Evolutionary conservation across 1,284 basidiomycete genomes (phyloP), one percentile per base, ranked within the genome.

Genomic region (Sutorius eximius): DNA sequence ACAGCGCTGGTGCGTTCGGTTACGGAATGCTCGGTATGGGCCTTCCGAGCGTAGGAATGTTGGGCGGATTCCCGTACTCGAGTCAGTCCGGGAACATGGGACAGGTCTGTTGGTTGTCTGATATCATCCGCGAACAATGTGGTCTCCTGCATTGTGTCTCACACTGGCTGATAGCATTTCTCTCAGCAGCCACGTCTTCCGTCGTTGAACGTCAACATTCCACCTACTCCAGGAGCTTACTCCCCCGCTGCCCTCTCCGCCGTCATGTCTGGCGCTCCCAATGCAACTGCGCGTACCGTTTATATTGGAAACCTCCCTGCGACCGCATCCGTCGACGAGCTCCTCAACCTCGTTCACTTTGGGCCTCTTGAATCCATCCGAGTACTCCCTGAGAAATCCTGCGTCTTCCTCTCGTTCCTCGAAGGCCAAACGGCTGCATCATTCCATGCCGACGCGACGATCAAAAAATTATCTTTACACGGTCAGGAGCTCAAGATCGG

Each of bases 321-420:
- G n/a, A 93, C 93, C 22, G 95, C 96, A 0, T 95, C 94, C 7
- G 95, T 98, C 55, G 95, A 98, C 70, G 96, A 99, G 73, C 85
- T 99, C 27, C 88, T 98, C 67, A 98, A 95, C 72, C 88, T 98
- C 59, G 96, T 99, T 61, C 94, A 97, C 66, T 98, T 98, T 71
- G 97, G 96, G 7, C 96, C 96, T 0, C 89, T 99, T 61, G 96
- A 98, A 72, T 91, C 86, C 49, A 91, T 98, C 67, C 91, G 93
- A 49, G 89, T 99, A 37, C 82, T 98, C n/a, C 93, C 95, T 40
- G 96, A 98, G 73, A 98, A 98, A 74, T 93, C 89, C 13, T 98
- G 96, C 70, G 95, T 97, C 52, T 99, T 99, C 81, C 85, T 99
- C 60, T 98, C 95, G 13, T 98, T 97, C 85, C 82, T 98, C 46